phyloP scores from a whole-genome alignment of 1,284 basidiomycete species.

The Naganishia albida region DNA sequence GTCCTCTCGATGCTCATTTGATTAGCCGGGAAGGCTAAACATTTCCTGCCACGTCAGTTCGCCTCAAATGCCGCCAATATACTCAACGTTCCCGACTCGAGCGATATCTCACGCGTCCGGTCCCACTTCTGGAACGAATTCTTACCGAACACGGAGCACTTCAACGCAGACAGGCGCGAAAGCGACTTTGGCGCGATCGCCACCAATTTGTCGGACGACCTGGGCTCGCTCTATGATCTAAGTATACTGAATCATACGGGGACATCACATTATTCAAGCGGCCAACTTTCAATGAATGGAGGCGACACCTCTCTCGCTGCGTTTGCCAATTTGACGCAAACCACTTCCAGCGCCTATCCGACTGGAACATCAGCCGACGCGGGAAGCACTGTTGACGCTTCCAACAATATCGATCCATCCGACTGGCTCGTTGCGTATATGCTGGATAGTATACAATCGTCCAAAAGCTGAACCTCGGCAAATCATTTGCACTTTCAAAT shows the following conservation, averaged over 20 bases:
- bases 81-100: slow-evolving; percentile 17
- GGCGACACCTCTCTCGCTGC: slow-evolving; percentile 11
- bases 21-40: not conserved
- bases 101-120: slow-evolving; percentile 20
- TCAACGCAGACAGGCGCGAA: slow-evolving; percentile 19
- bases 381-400: not conserved
- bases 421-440: slow-evolving; percentile 25
- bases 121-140: slow-evolving; percentile 28
- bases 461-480: not conserved
- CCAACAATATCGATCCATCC: slow-evolving; percentile 12
- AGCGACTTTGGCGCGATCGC: slow-evolving; percentile 18
- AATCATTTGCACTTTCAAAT: not conserved
- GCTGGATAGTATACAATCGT: slow-evolving; percentile 7
- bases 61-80: not conserved
- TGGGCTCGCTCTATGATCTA: slow-evolving; percentile 20
- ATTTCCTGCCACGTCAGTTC: not conserved
- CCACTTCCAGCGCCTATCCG: not conserved
- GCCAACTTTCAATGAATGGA: not conserved
- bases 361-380: not conserved
- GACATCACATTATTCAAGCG: not conserved
- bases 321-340: slow-evolving; percentile 10
- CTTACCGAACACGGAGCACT: slow-evolving; percentile 15
- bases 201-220: slow-evolving; percentile 12
- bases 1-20: not conserved
- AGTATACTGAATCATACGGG: not conserved